A percentile compares a stretch with the other conserved stretches of the same genome.
These are phyloP conservation scores for Microdochium trichocladiopsis DNA, from an alignment of 2,329 filamentous ascomycete species.

Conservation along the genomic window DNA sequence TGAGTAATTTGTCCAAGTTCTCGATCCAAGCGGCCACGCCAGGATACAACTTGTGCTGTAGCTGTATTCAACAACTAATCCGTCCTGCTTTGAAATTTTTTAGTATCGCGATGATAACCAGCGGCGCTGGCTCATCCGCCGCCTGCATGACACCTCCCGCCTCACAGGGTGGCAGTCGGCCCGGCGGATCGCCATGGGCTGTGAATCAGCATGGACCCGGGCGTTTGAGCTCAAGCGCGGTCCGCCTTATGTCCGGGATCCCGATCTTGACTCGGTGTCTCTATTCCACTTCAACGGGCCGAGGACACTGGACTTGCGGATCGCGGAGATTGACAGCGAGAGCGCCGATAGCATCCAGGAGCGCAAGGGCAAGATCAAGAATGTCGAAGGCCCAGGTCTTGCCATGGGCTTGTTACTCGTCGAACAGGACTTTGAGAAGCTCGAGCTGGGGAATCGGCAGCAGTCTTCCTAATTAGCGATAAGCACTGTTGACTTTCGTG, in stretches of 20 bases:
- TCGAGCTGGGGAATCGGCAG: conserved; percentile 43
- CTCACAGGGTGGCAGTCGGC: conserved; percentile 86
- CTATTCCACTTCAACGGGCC: conserved; percentile 5
- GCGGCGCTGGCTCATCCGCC: conserved; percentile 68
- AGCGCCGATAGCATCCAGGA: conserved; percentile 5
- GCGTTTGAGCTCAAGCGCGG: conserved; percentile 67
- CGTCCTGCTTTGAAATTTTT: no score
- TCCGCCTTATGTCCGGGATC: conserved; percentile 58
- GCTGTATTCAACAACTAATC: no score
- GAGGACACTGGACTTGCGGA: conserved; percentile 42
- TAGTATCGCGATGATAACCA: conserved; percentile 68
- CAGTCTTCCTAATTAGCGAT: no score
- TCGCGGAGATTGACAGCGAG: conserved; percentile 36
- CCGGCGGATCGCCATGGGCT: conserved; percentile 72
- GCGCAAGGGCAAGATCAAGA: conserved; percentile 20
- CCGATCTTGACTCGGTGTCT: conserved; percentile 18
- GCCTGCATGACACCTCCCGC: conserved; percentile 67
- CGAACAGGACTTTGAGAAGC: conserved; percentile 65
- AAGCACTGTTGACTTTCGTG: no score
- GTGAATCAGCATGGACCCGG: conserved; percentile 77
- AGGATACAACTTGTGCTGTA: no score
- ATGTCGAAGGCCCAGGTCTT: conserved; percentile 64
- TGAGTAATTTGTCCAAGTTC: conserved; percentile 21
- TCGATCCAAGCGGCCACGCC: background rate
- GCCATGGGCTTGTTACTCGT: conserved; percentile 72